These are phyloP conservation scores for Lactifluus pinguis DNA, from an alignment of 768 basidiomycete genomes.

Conservation along the genomic window DNA sequence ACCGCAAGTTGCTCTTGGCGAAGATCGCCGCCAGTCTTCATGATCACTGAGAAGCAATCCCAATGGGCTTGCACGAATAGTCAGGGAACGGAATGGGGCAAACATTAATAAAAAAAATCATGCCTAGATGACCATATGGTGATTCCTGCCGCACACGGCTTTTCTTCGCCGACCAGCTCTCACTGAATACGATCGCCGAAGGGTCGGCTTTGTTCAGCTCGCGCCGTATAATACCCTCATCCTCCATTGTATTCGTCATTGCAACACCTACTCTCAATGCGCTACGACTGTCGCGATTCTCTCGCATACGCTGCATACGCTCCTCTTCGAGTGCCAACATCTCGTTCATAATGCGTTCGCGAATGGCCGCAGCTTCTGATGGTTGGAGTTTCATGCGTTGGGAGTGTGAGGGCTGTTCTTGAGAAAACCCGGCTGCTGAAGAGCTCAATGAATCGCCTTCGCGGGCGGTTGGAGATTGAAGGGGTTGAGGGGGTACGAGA, in stretches of 20 bases:
- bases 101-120: constrained; percentile 20
- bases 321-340: constrained; percentile 97
- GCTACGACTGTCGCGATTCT: constrained; percentile 55
- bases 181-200: constrained; percentile 90
- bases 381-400: constrained; percentile 66
- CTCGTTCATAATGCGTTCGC: constrained; percentile 95
- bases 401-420: constrained; percentile 11
- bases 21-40: constrained; percentile 95
- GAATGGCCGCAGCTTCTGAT: constrained; percentile 81
- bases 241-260: constrained; percentile 39
- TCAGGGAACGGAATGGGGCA: not conserved
- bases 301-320: constrained; percentile 87
- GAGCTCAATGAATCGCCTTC: constrained; percentile 24
- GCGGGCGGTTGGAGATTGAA: constrained; percentile 9
- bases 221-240: constrained; percentile 86
- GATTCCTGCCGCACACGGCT: constrained; percentile 87
- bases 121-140: constrained; percentile 92
- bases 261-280: constrained; percentile 39
- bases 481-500: constrained; percentile 8
- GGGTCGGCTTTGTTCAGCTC: constrained; percentile 95
- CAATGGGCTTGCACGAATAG: constrained; percentile 43
- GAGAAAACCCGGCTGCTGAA: constrained; percentile 24
- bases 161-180: constrained; percentile 93
- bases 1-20: constrained; percentile 97
- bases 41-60: constrained; percentile 94